phyloP scores from a whole-genome alignment of 2,329 filamentous ascomycete genomes.

The Tolypocladium pustulatum region DNA sequence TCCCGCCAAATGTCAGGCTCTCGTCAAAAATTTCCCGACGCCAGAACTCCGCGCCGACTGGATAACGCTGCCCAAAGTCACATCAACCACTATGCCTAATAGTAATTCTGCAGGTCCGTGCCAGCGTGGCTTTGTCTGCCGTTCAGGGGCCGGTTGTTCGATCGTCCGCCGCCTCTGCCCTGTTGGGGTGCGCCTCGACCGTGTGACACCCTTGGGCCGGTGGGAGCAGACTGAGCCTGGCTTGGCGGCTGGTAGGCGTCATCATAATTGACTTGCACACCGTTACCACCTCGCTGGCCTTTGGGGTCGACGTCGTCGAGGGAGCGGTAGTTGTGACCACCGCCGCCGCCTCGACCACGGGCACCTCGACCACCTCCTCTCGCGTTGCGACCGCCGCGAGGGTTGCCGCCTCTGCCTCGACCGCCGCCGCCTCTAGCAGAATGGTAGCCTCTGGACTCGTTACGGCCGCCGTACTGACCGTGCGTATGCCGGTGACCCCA shows the following conservation, averaged over 20 bases:
- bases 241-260: constrained; percentile 23
- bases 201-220: neutral
- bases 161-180: constrained; percentile 6
- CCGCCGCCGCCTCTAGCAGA: constrained; percentile 26
- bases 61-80: neutral
- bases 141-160: constrained; percentile 11
- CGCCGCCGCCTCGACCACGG: constrained; percentile 35
- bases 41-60: neutral
- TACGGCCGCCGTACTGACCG: constrained; percentile 24
- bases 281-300: constrained; percentile 32
- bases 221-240: constrained; percentile 10
- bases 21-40: neutral
- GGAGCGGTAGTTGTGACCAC: constrained; percentile 50
- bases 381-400: constrained; percentile 26
- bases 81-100: constrained; percentile 14
- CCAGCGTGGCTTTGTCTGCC: constrained; percentile 14
- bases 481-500: constrained; percentile 20
- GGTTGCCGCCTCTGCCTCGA: constrained; percentile 24
- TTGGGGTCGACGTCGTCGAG: constrained; percentile 53
- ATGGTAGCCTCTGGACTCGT: constrained; percentile 31
- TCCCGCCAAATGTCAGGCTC: neutral
- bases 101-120: constrained; percentile 29
- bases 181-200: neutral
- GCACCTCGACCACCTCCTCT: constrained; percentile 31
- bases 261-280: constrained; percentile 35